Percentiles rank a stretch among this genome's conserved stretches.
These are phyloP conservation scores for Knufia petricola DNA, from an alignment of 2,329 filamentous ascomycete genomes.

Conservation along the genomic window DNA sequence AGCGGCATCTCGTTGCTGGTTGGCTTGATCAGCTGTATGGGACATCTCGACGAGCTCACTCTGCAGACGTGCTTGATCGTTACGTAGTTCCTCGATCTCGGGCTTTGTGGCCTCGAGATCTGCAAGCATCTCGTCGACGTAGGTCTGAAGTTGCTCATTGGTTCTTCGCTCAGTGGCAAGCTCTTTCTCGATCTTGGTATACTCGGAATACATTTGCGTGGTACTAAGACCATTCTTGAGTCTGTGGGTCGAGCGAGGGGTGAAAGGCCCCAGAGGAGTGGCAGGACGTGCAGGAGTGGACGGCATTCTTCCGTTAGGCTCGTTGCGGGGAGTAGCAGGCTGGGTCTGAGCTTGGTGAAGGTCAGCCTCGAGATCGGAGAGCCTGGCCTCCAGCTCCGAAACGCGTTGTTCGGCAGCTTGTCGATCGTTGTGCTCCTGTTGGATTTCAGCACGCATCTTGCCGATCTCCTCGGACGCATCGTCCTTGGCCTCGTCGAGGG, in stretches of 20 bases:
- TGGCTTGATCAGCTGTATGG: constrained; percentile 69
- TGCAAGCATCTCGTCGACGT: constrained; percentile 76
- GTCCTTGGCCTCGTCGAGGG: constrained; percentile 50
- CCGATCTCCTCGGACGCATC: constrained; percentile 52
- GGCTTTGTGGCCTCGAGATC: constrained; percentile 79
- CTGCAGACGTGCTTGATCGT: constrained; percentile 70
- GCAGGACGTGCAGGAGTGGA: constrained; percentile 42
- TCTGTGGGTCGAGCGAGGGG: constrained; percentile 46
- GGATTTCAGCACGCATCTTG: constrained; percentile 43
- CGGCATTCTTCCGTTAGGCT: constrained; percentile 39
- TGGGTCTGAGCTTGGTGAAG: constrained; percentile 34
- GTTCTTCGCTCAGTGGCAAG: constrained; percentile 65
- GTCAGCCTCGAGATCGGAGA: constrained; percentile 52
- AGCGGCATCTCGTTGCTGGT: constrained; percentile 67
- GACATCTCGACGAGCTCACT: constrained; percentile 77
- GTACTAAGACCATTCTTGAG: constrained; percentile 42
- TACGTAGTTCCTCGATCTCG: constrained; percentile 74
- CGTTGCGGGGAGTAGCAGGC: constrained; percentile 46
- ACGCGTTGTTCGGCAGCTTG: constrained; percentile 53
- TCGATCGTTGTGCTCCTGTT: constrained; percentile 50
- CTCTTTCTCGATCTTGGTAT: constrained; percentile 54
- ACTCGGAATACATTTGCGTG: constrained; percentile 56
- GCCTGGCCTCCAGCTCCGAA: constrained; percentile 53
- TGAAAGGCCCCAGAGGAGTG: constrained; percentile 41
- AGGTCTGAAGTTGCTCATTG: constrained; percentile 62